Evolutionary conservation across 192 early-diverging fungal species (phyloP).

Genomic region (Linnemannia exigua): DNA sequence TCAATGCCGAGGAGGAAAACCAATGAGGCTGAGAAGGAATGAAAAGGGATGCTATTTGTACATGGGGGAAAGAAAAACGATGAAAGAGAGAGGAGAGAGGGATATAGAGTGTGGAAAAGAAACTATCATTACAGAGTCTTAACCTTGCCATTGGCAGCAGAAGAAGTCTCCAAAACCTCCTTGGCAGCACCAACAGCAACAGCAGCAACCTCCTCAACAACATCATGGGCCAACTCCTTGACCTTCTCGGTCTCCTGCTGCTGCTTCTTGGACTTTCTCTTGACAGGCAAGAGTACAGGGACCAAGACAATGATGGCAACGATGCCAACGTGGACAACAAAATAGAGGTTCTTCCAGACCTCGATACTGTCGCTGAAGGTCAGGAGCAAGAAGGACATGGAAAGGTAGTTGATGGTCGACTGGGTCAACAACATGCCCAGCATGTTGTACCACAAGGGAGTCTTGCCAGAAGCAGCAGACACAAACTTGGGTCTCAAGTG

Average conservation of each 20-base stretch:
- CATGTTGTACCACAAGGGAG: slow-evolving; percentile 72
- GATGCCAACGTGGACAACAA: slow-evolving; percentile 71
- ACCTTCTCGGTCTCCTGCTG: slow-evolving; percentile 36
- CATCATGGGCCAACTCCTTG: slow-evolving; percentile 28
- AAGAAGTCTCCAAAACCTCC: slow-evolving; percentile 17
- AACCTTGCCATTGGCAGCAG: slow-evolving; percentile 6
- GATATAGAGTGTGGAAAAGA: background rate
- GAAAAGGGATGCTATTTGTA: background rate
- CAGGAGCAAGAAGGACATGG: slow-evolving; percentile 80
- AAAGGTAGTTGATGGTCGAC: slow-evolving; percentile 75
- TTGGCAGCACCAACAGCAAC: slow-evolving; percentile 21
- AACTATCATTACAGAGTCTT: slow-evolving; percentile 22
- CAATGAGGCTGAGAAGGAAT: background rate
- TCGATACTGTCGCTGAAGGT: slow-evolving; percentile 64
- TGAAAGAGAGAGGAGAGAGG: background rate
- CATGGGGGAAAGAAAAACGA: background rate
- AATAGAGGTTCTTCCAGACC: slow-evolving; percentile 76
- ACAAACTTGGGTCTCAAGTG: slow-evolving; percentile 25
- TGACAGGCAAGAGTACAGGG: slow-evolving; percentile 49
- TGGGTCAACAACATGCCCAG: slow-evolving; percentile 79
- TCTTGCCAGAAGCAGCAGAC: slow-evolving; percentile 23
- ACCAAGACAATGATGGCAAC: slow-evolving; percentile 45
- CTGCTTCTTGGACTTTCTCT: slow-evolving; percentile 46
- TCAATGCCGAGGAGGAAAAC: background rate
- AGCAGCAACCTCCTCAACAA: slow-evolving; percentile 20